Base-by-base conservation (phyloP, 345 rosid species). In the Dipteronia sinensis region DNA sequence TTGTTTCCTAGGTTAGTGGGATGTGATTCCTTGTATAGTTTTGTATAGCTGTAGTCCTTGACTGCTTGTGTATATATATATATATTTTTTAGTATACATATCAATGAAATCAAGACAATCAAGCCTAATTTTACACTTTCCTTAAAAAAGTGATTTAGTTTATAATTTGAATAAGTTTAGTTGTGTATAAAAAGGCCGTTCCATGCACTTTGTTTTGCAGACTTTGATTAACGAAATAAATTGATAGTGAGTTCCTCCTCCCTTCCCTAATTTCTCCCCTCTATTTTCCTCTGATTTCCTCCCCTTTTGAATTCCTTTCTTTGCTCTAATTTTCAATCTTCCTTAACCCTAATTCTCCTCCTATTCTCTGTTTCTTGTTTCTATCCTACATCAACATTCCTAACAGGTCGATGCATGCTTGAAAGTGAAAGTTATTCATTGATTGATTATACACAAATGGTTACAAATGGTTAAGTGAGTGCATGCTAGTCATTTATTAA, bases 401-500 rank as follows among this genome's bases (percentile, higher is more conserved):
- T 51, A 55, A 44, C 42, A 61, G 40, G 19, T 65, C 16, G 22
- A 44, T 58, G 40, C 3, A 51, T 71, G 46, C 47, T 9, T 17
- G 11, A 25, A 29, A 65, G 15, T 15, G 31, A 78, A 51, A 16
- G 20, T 29, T 7, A 55, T 22, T 42, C 62, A 22, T 17, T 63
- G 34, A 65, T 6, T 25, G 65, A 17, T 55, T 10, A 25, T 49
- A 65, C 46, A n/a, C 31, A 12, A 51, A 19, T 6, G 5, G 44
- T 7, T 65, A 19, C 29, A 19, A 49, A 17, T 7, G 6, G 46
- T 10, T 65, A 75, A 6, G 47, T 17, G 17, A 29, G 49, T 23
- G 20, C 2, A 15, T 64, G 77, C 70, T 46, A 17, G 46, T 17
- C 65, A 74, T 10, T 67, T 44, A 73, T 20, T 10, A 74, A 73